phyloP scores from a whole-genome alignment of 768 basidiomycete species.

The Leucogyrophana mollusca region DNA sequence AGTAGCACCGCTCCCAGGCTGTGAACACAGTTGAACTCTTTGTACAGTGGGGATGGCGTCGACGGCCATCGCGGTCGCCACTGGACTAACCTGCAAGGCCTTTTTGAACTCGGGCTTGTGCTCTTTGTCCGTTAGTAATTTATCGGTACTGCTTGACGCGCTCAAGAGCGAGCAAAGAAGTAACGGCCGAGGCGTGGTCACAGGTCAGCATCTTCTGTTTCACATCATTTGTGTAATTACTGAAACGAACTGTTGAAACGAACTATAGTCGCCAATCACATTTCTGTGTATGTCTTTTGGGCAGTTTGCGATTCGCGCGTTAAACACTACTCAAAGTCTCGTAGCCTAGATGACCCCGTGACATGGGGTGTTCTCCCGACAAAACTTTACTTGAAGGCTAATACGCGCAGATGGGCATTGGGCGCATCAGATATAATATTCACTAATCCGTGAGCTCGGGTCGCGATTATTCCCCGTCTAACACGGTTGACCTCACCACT shows the following conservation, averaged over 20 bases:
- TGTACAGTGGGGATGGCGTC: constrained; percentile 29
- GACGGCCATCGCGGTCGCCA: constrained; percentile 55
- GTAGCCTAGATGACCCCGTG: constrained; percentile 78
- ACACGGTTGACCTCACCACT: constrained; percentile 13
- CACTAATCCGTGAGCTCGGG: constrained; percentile 73
- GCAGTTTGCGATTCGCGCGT: not conserved
- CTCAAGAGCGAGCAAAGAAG: constrained; percentile 47
- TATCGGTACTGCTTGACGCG: constrained; percentile 62
- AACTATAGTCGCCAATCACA: constrained; percentile 81
- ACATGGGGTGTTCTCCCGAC: constrained; percentile 86
- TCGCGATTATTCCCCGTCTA: constrained; percentile 3
- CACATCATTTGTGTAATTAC: constrained; percentile 7
- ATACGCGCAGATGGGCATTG: constrained; percentile 82
- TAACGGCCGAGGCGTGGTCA: constrained; percentile 65
- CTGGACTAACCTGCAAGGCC: constrained; percentile 79
- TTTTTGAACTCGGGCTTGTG: constrained; percentile 68
- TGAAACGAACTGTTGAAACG: constrained; percentile 5
- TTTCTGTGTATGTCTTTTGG: constrained; percentile 70
- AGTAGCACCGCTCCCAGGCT: too few relatives aligned
- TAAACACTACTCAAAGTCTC: constrained; percentile 6
- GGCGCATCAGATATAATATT: constrained; percentile 95
- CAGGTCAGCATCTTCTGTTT: constrained; percentile 64
- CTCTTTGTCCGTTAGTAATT: constrained; percentile 68
- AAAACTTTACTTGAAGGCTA: constrained; percentile 53
- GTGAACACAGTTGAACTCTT: not conserved